Conservation (phyloP, 2,329 filamentous ascomycete species). For the Trichoderma semiorbis region DNA sequence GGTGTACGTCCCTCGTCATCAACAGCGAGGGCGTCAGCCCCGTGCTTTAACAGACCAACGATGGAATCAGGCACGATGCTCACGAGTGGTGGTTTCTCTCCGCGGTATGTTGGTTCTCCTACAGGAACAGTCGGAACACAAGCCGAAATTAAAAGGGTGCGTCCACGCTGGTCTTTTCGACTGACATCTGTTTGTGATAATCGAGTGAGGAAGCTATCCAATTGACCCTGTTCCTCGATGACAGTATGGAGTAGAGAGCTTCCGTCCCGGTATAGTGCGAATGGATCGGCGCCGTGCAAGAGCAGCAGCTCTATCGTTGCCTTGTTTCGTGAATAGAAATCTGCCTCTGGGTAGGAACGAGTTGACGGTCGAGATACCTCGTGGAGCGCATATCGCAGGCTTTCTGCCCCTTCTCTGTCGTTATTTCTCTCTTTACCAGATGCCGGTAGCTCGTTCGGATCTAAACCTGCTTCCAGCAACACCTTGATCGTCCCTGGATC, state of each 20-base stretch:
- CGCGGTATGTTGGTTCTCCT: background rate
- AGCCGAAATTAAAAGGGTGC: background rate
- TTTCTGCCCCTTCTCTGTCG: background rate
- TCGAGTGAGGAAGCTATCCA: background rate
- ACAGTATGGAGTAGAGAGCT: background rate
- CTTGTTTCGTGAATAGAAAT: background rate
- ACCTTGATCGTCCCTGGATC: background rate
- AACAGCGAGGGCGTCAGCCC: background rate
- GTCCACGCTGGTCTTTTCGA: background rate
- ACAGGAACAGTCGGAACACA: background rate
- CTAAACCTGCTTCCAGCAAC: background rate
- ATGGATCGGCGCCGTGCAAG: background rate
- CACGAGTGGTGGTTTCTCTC: background rate
- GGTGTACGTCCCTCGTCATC: background rate
- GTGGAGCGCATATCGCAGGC: background rate
- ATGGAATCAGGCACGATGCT: background rate
- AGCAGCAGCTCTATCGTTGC: background rate
- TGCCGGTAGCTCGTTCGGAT: background rate
- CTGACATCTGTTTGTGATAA: background rate
- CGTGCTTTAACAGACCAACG: background rate
- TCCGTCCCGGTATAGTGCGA: background rate
- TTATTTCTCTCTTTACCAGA: accelerated
- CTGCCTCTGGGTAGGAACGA: background rate
- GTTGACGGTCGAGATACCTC: background rate
- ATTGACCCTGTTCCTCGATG: background rate